phyloP scores from a whole-genome alignment of 306 rosid species.

The Lablab purpureus region DNA sequence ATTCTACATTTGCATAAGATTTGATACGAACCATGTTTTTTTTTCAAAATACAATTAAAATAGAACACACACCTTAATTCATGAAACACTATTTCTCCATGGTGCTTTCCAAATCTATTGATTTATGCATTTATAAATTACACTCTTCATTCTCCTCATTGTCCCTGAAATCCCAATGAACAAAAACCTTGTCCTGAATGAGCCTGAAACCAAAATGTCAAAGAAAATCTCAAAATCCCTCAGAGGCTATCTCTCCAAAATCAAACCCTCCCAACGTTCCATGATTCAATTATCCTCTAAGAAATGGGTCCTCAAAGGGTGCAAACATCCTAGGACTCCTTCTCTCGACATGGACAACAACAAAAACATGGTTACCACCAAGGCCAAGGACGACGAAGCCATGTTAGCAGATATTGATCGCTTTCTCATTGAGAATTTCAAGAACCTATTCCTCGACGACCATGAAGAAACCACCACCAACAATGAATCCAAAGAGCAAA shows the following conservation, averaged over 20 bases:
- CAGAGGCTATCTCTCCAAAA: slow-evolving; percentile 55
- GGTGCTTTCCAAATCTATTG: too few relatives aligned
- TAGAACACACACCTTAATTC: not conserved
- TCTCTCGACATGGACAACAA: slow-evolving; percentile 58
- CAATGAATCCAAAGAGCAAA: not conserved
- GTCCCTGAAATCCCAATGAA: not conserved
- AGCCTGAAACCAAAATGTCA: slow-evolving; percentile 50
- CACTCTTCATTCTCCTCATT: not conserved
- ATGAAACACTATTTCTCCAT: too few relatives aligned
- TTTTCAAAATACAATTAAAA: not conserved
- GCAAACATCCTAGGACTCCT: slow-evolving; percentile 70
- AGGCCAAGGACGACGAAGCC: slow-evolving; percentile 53
- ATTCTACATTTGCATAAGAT: slow-evolving; percentile 11
- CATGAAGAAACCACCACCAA: slow-evolving; percentile 5
- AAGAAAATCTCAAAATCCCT: slow-evolving; percentile 65
- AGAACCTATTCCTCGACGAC: slow-evolving; percentile 60
- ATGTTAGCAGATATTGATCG: slow-evolving; percentile 71
- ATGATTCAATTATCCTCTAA: slow-evolving; percentile 58
- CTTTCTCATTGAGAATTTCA: slow-evolving; percentile 79
- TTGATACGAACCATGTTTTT: not conserved
- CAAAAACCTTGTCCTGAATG: not conserved
- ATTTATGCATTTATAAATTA: not conserved
- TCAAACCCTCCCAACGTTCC: slow-evolving; percentile 50
- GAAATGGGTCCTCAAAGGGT: slow-evolving; percentile 59
- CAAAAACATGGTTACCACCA: not conserved